Evolutionary conservation across 352 stramenopile species (phyloP), one percentile per base, ranked within the genome.

Genomic region (Phytopythium ostracodes): DNA sequence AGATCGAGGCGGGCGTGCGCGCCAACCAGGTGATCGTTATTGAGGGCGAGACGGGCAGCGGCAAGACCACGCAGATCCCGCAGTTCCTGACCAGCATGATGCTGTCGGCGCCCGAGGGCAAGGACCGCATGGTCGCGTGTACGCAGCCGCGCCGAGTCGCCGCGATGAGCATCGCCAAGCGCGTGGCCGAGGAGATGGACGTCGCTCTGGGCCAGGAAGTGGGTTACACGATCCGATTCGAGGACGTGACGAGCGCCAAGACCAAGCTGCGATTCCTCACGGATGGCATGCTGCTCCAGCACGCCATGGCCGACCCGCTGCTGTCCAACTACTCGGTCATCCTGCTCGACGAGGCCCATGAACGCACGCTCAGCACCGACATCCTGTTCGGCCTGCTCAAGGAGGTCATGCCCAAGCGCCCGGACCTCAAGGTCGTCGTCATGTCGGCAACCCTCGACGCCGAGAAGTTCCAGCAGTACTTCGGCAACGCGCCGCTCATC

Each of bases 221-320:
- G 4, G 98, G 98, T 20, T 99, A 99, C 74, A 99, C 96, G 14
- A 99, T 99, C 77, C 96, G 98, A 56, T 99, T 99, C 73, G 97
- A 99, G 66, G 97, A 99, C 75, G 79, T 96, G 47, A 98, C 79
- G 36, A 78, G 84, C 71, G 72, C 79, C 24, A 85, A 70, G 25
- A 98, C 97, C 11, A 76, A 87, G 53, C 59, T 95, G 49, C 81
- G 82, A 20, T 95, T 92, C 72, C 69, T 95, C 25, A 95, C 87
- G 18, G 87, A 95, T 47, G 87, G 87, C 77, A 99, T 99, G 95
- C 76, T 99, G 43, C 81, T 99, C 53, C 92, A 98, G 66, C 96
- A 99, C 81, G 91, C 88, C 55, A 96, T 99, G 88, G 97, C 82
- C 56, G 98, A 99, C 85, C 96, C 97, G 7, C 68, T 98, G 33